Evolutionary conservation across 2,329 filamentous ascomycete genomes (phyloP), one percentile per base, ranked within the genome.

Genomic region (Teratosphaeria destructans): DNA sequence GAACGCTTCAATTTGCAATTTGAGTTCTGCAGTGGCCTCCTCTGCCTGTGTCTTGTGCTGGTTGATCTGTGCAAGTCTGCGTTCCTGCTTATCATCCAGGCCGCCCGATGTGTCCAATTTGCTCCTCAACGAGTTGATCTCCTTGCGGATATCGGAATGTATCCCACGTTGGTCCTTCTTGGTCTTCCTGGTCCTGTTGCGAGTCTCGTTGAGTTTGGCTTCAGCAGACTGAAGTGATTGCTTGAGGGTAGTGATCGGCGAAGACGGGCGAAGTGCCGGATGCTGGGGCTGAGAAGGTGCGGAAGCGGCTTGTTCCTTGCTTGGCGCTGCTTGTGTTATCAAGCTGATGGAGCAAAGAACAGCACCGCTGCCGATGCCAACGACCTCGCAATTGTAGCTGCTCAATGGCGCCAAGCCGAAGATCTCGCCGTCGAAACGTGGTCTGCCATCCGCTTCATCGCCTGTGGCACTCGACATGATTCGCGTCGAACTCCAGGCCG

Each of bases 301-400:
- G 19, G 77, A 71, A 29, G 77, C 71, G 59, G 82, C 79, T 75
- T 82, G 79, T 70, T 86, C 84, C 62, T 80, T 76, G 64, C 82
- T 80, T 35, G 80, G 79, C 64, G 82, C 77, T 59, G 80, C 74
- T 58, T 82, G 82, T 53, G 87, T 90, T 70, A 87, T 82, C 63
- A 92, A 82, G 73, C 84, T 89, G 6, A 86, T 85, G 29, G 85
- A 84, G 70, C 88, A 90, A 63, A 92, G 77, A 59, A 89, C 78
- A 66, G 83, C 76, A 62, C 85, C 81, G 61, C 85, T 87, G 29
- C 77, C 77, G 52, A 83, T 85, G 72, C 87, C 83, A 60, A 92
- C 82, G 70, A 92, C 89, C 71, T 93, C 88, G 74, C 85, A 89
- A 63, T 85, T 83, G 73, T 92, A 93, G 73, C 86, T 90, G 60